These are phyloP conservation scores for Colletotrichum filicis DNA, from an alignment of 2,329 filamentous ascomycete genomes.

Conservation along the genomic window DNA sequence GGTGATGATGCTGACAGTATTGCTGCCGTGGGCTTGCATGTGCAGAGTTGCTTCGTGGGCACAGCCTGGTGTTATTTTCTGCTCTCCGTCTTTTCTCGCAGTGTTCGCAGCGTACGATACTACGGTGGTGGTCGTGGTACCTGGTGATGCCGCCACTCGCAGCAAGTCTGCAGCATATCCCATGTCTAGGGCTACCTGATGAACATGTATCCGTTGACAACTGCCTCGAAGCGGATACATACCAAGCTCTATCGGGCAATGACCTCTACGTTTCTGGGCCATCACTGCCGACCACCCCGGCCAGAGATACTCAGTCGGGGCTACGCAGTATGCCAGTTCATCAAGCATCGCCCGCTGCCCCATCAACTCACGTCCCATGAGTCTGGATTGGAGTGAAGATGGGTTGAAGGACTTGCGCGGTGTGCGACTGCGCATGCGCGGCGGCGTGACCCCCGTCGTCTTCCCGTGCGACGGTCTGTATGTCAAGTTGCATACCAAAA, in stretches of 20 bases:
- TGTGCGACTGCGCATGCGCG: slow-evolving; percentile 2
- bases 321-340: slow-evolving; percentile 28
- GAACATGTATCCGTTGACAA: slow-evolving; percentile 8
- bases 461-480: slow-evolving; percentile 26
- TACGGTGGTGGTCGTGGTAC: background rate
- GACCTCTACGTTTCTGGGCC: slow-evolving; percentile 12
- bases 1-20: background rate
- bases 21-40: background rate
- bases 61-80: background rate
- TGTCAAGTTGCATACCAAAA: slow-evolving; percentile 16
- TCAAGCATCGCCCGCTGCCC: slow-evolving; percentile 33
- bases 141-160: slow-evolving; percentile 8
- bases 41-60: slow-evolving; percentile 1
- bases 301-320: slow-evolving; percentile 29
- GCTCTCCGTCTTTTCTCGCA: background rate
- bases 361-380: slow-evolving; percentile 28
- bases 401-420: slow-evolving; percentile 7
- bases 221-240: slow-evolving; percentile 19
- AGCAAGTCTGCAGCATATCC: slow-evolving; percentile 27
- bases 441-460: slow-evolving; percentile 16
- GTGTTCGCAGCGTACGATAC: background rate
- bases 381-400: slow-evolving; percentile 25
- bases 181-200: slow-evolving; percentile 11
- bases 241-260: slow-evolving; percentile 26
- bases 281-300: slow-evolving; percentile 30